These are phyloP conservation scores for Aspergillus persii DNA, from an alignment of 2,329 filamentous ascomycete species.

Conservation along the genomic window DNA sequence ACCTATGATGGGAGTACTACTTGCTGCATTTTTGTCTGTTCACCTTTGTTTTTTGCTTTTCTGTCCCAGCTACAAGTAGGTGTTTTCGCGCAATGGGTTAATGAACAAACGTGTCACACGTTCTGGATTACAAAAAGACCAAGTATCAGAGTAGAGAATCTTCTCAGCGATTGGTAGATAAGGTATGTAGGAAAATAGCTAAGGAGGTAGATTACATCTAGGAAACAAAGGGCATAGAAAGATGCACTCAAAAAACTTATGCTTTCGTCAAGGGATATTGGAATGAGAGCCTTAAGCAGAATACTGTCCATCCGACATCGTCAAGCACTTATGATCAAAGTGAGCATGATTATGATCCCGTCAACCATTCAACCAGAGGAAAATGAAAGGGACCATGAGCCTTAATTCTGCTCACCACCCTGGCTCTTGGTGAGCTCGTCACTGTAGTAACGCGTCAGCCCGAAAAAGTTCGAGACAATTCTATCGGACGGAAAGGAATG, in stretches of 20 bases:
- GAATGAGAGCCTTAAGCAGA: not conserved
- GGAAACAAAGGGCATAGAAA: not conserved
- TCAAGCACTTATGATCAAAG: not conserved
- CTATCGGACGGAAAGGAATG: not conserved
- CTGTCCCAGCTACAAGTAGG: not conserved
- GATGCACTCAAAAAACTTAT: not conserved
- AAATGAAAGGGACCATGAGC: conserved; percentile 12
- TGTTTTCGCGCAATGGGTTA: conserved; percentile 1
- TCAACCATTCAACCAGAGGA: not conserved
- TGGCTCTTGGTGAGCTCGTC: conserved; percentile 73
- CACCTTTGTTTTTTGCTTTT: not conserved
- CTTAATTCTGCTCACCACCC: conserved; percentile 59
- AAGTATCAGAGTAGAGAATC: not conserved
- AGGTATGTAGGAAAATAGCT: not conserved
- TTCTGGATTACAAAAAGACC: not conserved
- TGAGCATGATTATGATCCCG: not conserved
- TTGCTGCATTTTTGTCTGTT: not conserved
- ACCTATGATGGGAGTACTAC: conserved; percentile 3
- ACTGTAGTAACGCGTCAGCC: conserved; percentile 43
- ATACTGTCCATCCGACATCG: not conserved
- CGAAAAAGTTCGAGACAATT: not conserved
- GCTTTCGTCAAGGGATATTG: not conserved
- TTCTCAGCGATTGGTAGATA: not conserved
- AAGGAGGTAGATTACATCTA: conserved; percentile 1
- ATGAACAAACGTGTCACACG: not conserved